Percentiles rank a stretch among this genome's conserved stretches.
phyloP scores from a whole-genome alignment of 1,284 basidiomycete genomes.

The Earliella scabrosa region DNA sequence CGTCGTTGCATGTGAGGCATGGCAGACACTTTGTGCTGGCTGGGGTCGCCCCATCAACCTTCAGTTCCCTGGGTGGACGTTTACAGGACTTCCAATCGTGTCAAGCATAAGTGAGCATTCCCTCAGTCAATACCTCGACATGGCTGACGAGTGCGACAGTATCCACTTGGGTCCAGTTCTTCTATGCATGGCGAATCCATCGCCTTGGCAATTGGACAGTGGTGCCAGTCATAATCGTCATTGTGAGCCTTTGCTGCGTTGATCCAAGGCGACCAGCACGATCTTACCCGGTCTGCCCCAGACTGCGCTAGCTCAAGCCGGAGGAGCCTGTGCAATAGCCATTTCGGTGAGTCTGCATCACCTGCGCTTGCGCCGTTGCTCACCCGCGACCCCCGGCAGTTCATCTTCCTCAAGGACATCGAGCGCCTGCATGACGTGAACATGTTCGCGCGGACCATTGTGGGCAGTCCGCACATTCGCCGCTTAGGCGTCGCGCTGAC shows the following conservation, averaged over 20 bases:
- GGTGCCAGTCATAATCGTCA: constrained; percentile 2
- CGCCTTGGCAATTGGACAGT: constrained; percentile 6
- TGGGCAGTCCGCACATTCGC: background rate
- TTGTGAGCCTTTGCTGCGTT: background rate
- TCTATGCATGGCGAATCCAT: constrained; percentile 9
- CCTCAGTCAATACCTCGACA: background rate
- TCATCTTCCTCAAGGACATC: constrained; percentile 7
- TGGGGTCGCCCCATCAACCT: constrained; percentile 7
- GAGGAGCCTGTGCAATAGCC: constrained; percentile 7
- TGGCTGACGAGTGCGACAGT: background rate
- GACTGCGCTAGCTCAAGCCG: constrained; percentile 8
- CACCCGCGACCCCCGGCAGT: background rate
- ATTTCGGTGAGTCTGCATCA: background rate
- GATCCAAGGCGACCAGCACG: background rate
- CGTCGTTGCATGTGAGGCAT: constrained; percentile 5
- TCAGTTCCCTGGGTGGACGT: constrained; percentile 9
- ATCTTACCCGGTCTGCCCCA: background rate
- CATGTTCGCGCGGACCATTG: constrained; percentile 6
- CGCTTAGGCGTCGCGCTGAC: background rate
- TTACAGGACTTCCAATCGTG: constrained; percentile 7
- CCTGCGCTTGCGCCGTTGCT: background rate
- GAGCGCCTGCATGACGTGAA: constrained; percentile 3
- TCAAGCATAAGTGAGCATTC: constrained; percentile 5
- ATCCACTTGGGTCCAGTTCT: constrained; percentile 8
- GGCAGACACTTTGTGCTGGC: constrained; percentile 9